Evolutionary conservation across 1,284 basidiomycete species (phyloP).

Genomic region (Ceratobasidium sp.): DNA sequence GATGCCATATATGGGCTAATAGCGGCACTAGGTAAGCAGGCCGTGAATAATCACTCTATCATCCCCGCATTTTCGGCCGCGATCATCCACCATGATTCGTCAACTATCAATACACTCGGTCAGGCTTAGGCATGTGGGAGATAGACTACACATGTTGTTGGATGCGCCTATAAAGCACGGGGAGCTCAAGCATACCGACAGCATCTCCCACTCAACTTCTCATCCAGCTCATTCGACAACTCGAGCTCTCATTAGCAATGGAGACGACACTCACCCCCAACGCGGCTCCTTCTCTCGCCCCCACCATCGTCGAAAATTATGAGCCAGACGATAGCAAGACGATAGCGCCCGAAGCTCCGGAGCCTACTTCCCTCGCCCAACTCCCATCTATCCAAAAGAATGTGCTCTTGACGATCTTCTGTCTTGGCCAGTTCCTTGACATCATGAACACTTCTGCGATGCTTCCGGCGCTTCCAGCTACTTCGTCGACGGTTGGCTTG

Average conservation of each 20-base stretch:
- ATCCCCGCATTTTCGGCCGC: slow-evolving; percentile 17
- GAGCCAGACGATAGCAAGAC: slow-evolving; percentile 23
- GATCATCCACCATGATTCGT: background rate
- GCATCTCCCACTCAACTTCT: background rate
- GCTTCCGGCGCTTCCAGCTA: slow-evolving; percentile 55
- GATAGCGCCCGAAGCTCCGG: slow-evolving; percentile 1
- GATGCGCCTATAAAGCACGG: background rate
- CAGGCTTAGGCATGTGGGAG: background rate
- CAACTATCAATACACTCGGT: background rate
- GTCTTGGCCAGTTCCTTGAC: slow-evolving; percentile 58
- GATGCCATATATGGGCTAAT: background rate
- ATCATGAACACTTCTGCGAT: slow-evolving; percentile 59
- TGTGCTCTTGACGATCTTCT: slow-evolving; percentile 55
- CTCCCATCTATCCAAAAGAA: slow-evolving; percentile 45
- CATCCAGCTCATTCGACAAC: background rate
- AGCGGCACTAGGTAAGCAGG: background rate
- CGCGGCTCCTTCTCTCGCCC: slow-evolving; percentile 9
- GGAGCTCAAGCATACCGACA: too few species aligned
- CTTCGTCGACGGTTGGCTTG: slow-evolving; percentile 45
- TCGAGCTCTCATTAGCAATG: background rate
- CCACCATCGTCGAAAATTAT: slow-evolving; percentile 14
- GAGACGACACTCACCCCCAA: background rate
- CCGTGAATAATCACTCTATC: background rate
- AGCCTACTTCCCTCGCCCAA: slow-evolving; percentile 7
- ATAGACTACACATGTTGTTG: background rate